Conservation (phyloP, 768 basidiomycete genomes). For the Gloeopeniophorella convolvens region DNA sequence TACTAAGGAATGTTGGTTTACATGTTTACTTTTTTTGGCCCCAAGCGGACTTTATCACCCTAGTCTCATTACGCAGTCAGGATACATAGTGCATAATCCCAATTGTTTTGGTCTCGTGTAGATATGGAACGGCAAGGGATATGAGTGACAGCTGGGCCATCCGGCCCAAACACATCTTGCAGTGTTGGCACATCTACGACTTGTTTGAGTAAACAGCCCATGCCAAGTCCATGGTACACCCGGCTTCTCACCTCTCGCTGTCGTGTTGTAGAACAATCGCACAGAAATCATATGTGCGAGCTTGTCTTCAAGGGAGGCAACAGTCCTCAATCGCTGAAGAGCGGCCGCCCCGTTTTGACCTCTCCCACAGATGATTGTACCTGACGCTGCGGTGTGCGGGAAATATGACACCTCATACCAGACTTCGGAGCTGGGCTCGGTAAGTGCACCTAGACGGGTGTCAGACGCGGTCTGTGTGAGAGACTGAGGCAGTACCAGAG, state of each 20-base stretch:
- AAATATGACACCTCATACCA: constrained; percentile 11
- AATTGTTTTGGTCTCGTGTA: constrained; percentile 36
- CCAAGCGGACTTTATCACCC: too few relatives aligned
- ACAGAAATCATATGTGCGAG: constrained; percentile 32
- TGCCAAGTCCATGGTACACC: not conserved
- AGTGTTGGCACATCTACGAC: constrained; percentile 5
- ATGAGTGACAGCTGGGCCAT: constrained; percentile 35
- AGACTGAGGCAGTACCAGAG: constrained; percentile 31
- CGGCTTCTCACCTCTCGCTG: constrained; percentile 18
- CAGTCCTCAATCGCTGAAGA: constrained; percentile 10
- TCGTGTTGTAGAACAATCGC: constrained; percentile 39
- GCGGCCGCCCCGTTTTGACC: constrained; percentile 7
- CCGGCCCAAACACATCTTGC: constrained; percentile 4
- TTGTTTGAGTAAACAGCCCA: not conserved
- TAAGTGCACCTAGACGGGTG: not conserved
- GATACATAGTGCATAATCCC: constrained; percentile 53
- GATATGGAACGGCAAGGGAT: constrained; percentile 51
- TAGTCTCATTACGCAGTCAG: constrained; percentile 23
- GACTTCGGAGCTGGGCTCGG: not conserved
- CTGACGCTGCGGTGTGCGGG: constrained; percentile 4
- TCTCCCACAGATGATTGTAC: constrained; percentile 17
- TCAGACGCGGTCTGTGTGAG: constrained; percentile 2
- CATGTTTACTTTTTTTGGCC: not conserved
- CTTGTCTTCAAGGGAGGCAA: constrained; percentile 18
- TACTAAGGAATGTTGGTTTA: not conserved